Evolutionary conservation across 2,329 filamentous ascomycete species (phyloP).

Genomic region (Tolypocladium pustulatum): DNA sequence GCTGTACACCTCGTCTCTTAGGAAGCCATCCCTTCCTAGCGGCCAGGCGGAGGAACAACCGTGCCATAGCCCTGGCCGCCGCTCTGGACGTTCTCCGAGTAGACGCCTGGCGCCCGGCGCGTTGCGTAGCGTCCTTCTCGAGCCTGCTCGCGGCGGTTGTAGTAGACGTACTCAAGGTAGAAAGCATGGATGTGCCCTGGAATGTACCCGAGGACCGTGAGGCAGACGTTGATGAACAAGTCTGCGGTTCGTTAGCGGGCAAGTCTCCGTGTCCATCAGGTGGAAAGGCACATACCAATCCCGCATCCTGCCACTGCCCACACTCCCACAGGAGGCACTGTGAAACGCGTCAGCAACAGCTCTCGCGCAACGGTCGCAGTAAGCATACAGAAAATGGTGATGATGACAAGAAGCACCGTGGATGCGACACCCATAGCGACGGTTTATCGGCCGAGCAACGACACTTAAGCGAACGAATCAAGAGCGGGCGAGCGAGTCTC

Average conservation of each 20-base stretch:
- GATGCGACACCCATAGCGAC: slow-evolving; percentile 38
- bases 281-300: slow-evolving; percentile 26
- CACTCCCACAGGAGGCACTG: slow-evolving; percentile 58
- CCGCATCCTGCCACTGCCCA: slow-evolving; percentile 56
- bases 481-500: not conserved
- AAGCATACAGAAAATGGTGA: slow-evolving; percentile 41
- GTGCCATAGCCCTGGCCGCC: slow-evolving; percentile 58
- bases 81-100: slow-evolving; percentile 60
- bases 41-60: slow-evolving; percentile 22
- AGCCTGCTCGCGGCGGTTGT: slow-evolving; percentile 57
- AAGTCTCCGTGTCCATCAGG: not conserved
- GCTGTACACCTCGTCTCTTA: not conserved
- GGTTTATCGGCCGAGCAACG: slow-evolving; percentile 1
- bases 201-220: slow-evolving; percentile 60
- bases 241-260: slow-evolving; percentile 28
- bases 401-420: slow-evolving; percentile 36
- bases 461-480: not conserved
- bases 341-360: slow-evolving; percentile 9
- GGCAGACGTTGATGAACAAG: slow-evolving; percentile 54
- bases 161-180: slow-evolving; percentile 77
- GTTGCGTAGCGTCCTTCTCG: slow-evolving; percentile 44
- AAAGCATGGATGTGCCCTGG: slow-evolving; percentile 74
- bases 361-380: not conserved
- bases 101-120: slow-evolving; percentile 55
- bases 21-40: not conserved